phyloP scores from a whole-genome alignment of 2,329 filamentous ascomycete genomes.

The Clonostachys sp. region DNA sequence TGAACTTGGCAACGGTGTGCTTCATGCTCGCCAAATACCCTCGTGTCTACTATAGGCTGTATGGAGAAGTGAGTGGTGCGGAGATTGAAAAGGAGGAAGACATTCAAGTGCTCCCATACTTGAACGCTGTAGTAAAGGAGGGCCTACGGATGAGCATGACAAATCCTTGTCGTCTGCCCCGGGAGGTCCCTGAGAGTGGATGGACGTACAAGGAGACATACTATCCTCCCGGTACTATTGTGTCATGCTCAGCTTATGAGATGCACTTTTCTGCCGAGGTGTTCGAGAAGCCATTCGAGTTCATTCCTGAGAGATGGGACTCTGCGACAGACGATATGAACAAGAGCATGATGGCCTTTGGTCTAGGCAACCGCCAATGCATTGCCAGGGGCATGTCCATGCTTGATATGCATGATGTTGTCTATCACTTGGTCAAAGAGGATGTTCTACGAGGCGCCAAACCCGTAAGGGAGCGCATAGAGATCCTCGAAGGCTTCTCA shows the following conservation, averaged over 20 bases:
- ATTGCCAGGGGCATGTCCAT: slow-evolving; percentile 44
- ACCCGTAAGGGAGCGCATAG: too few relatives aligned
- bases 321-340: slow-evolving; percentile 7
- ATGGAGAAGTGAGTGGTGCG: background rate
- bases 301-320: slow-evolving; percentile 44
- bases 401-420: slow-evolving; percentile 32
- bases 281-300: slow-evolving; percentile 33
- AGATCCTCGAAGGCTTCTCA: too few relatives aligned
- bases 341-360: slow-evolving; percentile 41
- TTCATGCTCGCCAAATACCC: slow-evolving; percentile 37
- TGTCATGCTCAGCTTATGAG: slow-evolving; percentile 36
- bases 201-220: slow-evolving; percentile 21
- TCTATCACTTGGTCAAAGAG: background rate
- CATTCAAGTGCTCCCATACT: slow-evolving; percentile 33
- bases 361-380: slow-evolving; percentile 39
- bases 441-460: too few relatives aligned
- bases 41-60: slow-evolving; percentile 19
- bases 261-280: slow-evolving; percentile 37
- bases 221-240: slow-evolving; percentile 35
- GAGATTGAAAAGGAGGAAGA: slow-evolving; percentile 4
- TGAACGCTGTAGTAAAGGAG: slow-evolving; percentile 38
- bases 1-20: slow-evolving; percentile 42
- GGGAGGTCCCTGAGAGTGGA: slow-evolving; percentile 29
- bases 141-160: slow-evolving; percentile 43
- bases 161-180: slow-evolving; percentile 44